Base-by-base conservation (phyloP, 2,329 filamentous ascomycete species). In the Dactylonectria estremocensis region DNA sequence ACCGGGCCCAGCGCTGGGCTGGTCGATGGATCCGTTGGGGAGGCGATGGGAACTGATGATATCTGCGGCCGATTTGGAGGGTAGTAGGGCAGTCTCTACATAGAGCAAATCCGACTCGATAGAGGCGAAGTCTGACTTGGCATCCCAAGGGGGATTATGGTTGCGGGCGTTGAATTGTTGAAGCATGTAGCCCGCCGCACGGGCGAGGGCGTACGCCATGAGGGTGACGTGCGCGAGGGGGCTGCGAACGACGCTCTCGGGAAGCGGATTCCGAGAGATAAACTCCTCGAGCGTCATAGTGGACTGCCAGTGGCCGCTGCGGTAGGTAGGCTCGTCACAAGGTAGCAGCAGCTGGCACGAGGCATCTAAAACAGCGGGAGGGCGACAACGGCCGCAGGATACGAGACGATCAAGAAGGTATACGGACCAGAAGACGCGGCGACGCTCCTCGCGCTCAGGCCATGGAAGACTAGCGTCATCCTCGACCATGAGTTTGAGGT, bases 71-170 rank as follows among this genome's bases (percentile, higher is more conserved):
- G 52, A 46, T 10, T 16, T 63, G 52, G 10, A 49, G 37, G 18
- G 40, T 52, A 22, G 46, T 40, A 40, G 37, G 37, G 37, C 14
- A 40, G 46, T 49, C 46, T 49, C 46, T 49, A 18, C 22, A 13
- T 54, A 9, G 5, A 70, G 62, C 7, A 70, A 65, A 20, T 48
- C 49, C 5, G 68, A 68, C 3, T 68, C 59, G 53, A 68, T 65
- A 5, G 65, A 65, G 24, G 61, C 57, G 55, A 59, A 70, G n/a
- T 70, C 68, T 5, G 68, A 70, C 2, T 56, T 58, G 1, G 68
- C 52, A 40, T 70, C 65, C 56, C 64, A 70, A 16, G 68, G 68
- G 5, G 63, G 63, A 9, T 61, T 20, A 14, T 10, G 28, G 22
- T 50, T 57, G 14, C 46, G n/a, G 20, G 57, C 2, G 55, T 61